Evolutionary conservation across 352 stramenopile genomes (phyloP), one percentile per base, ranked within the genome.

Genomic region (Globisporangium camurandrum): DNA sequence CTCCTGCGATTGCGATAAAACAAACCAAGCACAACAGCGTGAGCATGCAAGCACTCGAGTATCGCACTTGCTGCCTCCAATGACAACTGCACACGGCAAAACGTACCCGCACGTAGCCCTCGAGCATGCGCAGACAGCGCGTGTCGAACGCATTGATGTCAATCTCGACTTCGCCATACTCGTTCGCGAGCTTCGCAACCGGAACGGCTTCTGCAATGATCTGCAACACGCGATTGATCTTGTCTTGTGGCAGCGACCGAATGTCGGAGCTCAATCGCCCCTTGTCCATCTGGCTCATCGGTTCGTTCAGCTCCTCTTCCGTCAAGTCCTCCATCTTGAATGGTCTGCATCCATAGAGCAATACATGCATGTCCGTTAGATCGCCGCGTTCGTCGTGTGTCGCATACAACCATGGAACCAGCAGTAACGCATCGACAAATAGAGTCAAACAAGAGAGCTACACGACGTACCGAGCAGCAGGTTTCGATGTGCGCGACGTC

Each of bases 291-390:
- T 89, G 74, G 26, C 75, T 86, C 84, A 95, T 93, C 19, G 84
- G 81, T 50, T 91, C 76, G 30, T 86, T 89, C 4, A 94, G 66
- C 52, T 94, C 79, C 46, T 94, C 83, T 44, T 94, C 83, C 9
- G 83, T 94, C 51, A 94, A 59, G 62, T 94, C 83, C 47, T 91
- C 79, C 83, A 94, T 94, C 41, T 85, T 87, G 46, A 94, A 94
- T 1, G 80, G 83, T 59, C 80, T 90, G 30, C 48, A 51, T 28
- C 57, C 12, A 59, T 17, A 47, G 50, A 46, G 45, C n/a, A n/a
- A 63, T 28, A 37, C n/a, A 40, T 2, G 12, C 28, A 54, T 52
- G 27, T 49, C 19, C 44, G 27, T n/a, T 23, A 46, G 49, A 19
- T 16, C 40, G 26, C 36, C 37, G 34, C 0, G n/a, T n/a, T n/a